Evolutionary conservation across 208 protist genomes (phyloP).

Genomic region (Wallacemonas collosoma): DNA sequence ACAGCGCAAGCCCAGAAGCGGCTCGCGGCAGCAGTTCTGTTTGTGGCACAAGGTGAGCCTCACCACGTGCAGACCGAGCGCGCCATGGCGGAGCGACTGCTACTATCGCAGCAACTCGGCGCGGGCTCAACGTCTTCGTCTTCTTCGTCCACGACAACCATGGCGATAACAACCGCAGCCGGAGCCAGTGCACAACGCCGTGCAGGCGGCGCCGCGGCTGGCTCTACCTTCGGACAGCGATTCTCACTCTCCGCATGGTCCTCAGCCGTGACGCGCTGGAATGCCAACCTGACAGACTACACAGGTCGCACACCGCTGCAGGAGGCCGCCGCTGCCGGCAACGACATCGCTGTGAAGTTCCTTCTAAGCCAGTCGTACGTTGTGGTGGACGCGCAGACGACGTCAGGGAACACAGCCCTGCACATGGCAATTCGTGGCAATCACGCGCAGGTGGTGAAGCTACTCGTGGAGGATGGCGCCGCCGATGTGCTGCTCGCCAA

Average conservation of each 20-base stretch:
- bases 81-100: slow-evolving; percentile 62
- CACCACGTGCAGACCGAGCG: slow-evolving; percentile 43
- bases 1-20: slow-evolving; percentile 17
- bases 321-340: slow-evolving; percentile 57
- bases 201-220: background rate
- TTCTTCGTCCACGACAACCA: slow-evolving; percentile 3
- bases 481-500: slow-evolving; percentile 37
- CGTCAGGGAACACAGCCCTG: slow-evolving; percentile 61
- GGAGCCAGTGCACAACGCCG: background rate
- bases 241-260: slow-evolving; percentile 34
- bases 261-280: slow-evolving; percentile 60
- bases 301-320: slow-evolving; percentile 79
- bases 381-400: slow-evolving; percentile 45
- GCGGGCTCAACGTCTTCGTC: slow-evolving; percentile 20
- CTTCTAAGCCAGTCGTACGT: slow-evolving; percentile 68
- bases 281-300: slow-evolving; percentile 72
- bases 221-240: slow-evolving; percentile 27
- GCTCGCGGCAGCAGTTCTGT: slow-evolving; percentile 55
- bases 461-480: slow-evolving; percentile 48
- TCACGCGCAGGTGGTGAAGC: slow-evolving; percentile 39
- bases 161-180: too few relatives aligned
- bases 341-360: slow-evolving; percentile 53
- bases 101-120: slow-evolving; percentile 50
- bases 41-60: slow-evolving; percentile 52
- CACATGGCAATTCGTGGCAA: slow-evolving; percentile 60